Conservation (phyloP, 2,329 filamentous ascomycete genomes). For the Colletotrichum euphorbiae region DNA sequence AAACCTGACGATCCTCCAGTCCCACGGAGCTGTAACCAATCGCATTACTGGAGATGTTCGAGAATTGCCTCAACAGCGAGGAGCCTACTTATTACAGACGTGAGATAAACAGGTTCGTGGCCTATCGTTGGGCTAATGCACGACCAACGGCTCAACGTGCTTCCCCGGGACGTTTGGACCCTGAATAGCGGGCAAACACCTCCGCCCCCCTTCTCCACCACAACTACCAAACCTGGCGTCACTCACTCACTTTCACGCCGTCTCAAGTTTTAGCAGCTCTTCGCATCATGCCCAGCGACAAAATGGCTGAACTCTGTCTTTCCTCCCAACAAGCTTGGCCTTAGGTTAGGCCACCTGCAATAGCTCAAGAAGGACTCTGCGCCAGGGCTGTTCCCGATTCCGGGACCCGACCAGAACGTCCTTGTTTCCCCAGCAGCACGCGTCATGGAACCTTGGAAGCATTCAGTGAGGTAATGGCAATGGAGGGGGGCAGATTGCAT, state of each 20-base stretch:
- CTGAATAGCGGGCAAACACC: slow-evolving; percentile 27
- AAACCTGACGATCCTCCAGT: no score
- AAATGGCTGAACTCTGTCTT: slow-evolving; percentile 26
- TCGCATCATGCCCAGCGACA: slow-evolving; percentile 10
- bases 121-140: slow-evolving; percentile 7
- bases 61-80: background rate
- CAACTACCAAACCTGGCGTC: slow-evolving; percentile 21
- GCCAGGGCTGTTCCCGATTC: slow-evolving; percentile 12
- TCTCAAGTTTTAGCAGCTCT: slow-evolving; percentile 29
- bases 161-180: slow-evolving; percentile 34
- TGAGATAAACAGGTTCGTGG: background rate
- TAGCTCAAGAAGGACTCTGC: background rate
- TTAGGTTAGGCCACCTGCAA: slow-evolving; percentile 15
- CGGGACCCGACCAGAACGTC: background rate
- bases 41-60: background rate
- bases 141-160: slow-evolving; percentile 14
- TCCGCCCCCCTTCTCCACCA: slow-evolving; percentile 17
- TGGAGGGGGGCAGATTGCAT: background rate
- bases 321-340: background rate
- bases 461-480: slow-evolving; percentile 14
- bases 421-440: background rate
- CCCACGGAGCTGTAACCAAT: no score
- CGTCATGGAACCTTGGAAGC: background rate
- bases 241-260: slow-evolving; percentile 27
- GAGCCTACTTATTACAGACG: background rate